Evolutionary conservation across 257 asterid species (phyloP), one percentile per base, ranked within the genome.

Genomic region (Ligustrum vulgare): DNA sequence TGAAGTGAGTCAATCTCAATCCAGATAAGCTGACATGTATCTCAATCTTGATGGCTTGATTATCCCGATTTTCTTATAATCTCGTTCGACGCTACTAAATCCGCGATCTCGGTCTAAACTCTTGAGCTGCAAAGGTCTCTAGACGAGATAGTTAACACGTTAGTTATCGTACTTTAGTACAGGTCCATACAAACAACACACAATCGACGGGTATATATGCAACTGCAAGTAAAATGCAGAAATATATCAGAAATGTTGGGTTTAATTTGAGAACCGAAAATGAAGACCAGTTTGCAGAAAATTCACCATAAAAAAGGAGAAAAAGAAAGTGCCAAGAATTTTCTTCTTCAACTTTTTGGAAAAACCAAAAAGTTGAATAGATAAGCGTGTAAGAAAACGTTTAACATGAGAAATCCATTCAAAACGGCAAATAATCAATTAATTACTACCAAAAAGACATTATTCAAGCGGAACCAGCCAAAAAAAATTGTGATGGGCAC

Each of bases 201-300:
- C 20, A 8, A 7, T 47, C 7, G 9, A 31, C 2, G 25, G 39
- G 36, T 35, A 72, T 36, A 60, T 35, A 72, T 36, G 37, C 66
- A 64, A 45, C 78, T 74, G 72, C 72, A 5, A 32, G 41, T 16
- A 11, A 41, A 74, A 74, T 33, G 9, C 49, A 47, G 15, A 33
- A 75, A 20, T 31, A 20, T 49, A 2, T 22, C 16, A 73, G 64
- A 36, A 20, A 60, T 23, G 23, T 4, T 33, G 4, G 49, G 2
- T 7, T 72, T 32, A 56, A 13, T 16, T 31, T 4, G 32, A 10
- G 32, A 10, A 2, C 2, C 15, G 15, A 39, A 47, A 47, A 6
- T 23, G 56, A 34, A 72, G 28, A 20, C 65, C 67, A 56, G 4
- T 51, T 8, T 5, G 45, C 45, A 39, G 18, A 33, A n/a, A 0